These are phyloP conservation scores for Raddia guianensis DNA, from an alignment of 176 grass and related monocot species.

Conservation along the genomic window DNA sequence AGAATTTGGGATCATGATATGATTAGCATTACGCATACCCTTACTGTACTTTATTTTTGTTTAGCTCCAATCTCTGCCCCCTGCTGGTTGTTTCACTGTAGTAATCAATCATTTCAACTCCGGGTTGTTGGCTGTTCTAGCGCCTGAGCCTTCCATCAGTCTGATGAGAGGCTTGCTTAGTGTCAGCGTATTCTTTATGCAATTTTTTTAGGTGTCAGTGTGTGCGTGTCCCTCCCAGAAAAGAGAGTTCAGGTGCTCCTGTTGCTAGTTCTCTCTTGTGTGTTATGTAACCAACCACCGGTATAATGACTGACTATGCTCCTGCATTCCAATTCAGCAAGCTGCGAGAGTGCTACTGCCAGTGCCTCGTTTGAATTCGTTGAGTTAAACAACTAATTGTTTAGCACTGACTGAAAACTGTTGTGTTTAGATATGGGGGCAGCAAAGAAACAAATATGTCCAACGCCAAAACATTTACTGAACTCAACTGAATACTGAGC, in stretches of 20 bases:
- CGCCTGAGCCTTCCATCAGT: constrained; percentile 8
- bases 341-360: constrained; percentile 14
- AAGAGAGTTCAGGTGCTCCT: not conserved
- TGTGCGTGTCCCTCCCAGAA: not conserved
- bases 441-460: constrained; percentile 17
- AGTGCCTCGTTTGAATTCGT: constrained; percentile 5
- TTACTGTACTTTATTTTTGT: not conserved
- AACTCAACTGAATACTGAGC: constrained; percentile 28
- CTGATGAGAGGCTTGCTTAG: not conserved
- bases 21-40: too few species aligned
- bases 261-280: not conserved
- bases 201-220: constrained; percentile 15
- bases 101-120: constrained; percentile 1
- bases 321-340: constrained; percentile 16
- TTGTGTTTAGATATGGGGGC: not conserved
- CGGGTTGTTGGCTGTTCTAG: not conserved
- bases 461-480: not conserved
- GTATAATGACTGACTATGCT: constrained; percentile 23
- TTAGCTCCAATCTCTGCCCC: not conserved
- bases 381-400: constrained; percentile 5
- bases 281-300: constrained; percentile 27
- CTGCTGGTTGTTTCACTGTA: constrained; percentile 30
- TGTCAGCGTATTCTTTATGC: not conserved
- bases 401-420: constrained; percentile 14
- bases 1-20: too few species aligned